Percentiles rank a stretch among this genome's conserved stretches.
Evolutionary conservation across 192 early-diverging fungal genomes (phyloP).

Genomic region (Coemansia guatemalensis): DNA sequence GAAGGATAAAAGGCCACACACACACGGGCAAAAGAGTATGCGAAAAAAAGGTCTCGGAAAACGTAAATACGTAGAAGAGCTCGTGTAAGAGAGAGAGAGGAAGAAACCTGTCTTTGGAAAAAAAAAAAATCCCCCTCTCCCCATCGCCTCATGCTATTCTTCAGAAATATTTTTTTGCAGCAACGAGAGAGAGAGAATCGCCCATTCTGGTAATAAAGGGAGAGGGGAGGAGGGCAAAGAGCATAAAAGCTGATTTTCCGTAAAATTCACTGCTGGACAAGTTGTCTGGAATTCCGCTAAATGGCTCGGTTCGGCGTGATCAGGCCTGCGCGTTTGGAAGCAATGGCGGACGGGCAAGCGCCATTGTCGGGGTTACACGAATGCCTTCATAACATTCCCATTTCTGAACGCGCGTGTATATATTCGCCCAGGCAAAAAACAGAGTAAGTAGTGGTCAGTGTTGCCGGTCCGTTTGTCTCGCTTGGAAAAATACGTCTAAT

Average conservation of each 20-base stretch:
- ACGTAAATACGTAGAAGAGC: not conserved
- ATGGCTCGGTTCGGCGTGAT: not conserved
- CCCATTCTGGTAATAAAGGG: not conserved
- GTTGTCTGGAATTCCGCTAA: not conserved
- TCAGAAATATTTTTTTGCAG: not conserved
- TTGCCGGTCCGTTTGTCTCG: no score
- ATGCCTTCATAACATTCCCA: no score
- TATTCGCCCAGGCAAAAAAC: no score
- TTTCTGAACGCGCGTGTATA: no score
- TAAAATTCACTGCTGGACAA: not conserved
- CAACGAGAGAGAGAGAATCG: not conserved
- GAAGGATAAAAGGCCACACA: conserved; percentile 8
- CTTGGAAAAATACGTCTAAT: no score
- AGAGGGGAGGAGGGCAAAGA: not conserved
- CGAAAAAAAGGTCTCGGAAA: not conserved
- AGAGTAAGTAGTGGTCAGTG: no score
- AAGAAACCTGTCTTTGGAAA: not conserved
- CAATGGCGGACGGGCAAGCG: no score
- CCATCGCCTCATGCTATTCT: conserved; percentile 5
- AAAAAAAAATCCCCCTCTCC: not conserved
- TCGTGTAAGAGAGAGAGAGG: not conserved
- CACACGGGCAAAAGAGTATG: not conserved
- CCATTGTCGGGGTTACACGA: no score
- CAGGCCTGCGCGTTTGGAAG: no score
- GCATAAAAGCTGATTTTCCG: not conserved